Evolutionary conservation across 495 filamentous ascomycete genomes (phyloP).

Genomic region (Daldinia concentrica): DNA sequence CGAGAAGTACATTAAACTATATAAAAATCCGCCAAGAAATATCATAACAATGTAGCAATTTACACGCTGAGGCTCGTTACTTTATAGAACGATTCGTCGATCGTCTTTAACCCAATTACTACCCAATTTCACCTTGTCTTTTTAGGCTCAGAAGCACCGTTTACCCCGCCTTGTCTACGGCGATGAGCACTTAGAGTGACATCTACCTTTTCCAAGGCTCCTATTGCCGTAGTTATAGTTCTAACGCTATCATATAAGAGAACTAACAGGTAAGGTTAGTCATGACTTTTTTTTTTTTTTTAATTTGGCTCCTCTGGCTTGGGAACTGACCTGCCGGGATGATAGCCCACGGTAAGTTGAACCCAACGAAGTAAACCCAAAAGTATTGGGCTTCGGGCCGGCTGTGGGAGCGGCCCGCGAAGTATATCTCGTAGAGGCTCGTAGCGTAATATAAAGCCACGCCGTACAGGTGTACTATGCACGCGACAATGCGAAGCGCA

Average conservation of each 20-base stretch:
- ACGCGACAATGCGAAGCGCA: slow-evolving; percentile 75
- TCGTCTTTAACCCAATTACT: background rate
- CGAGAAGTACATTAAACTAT: background rate
- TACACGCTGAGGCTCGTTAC: background rate
- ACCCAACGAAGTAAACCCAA: slow-evolving; percentile 86
- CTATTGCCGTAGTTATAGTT: slow-evolving; percentile 58
- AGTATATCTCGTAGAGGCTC: slow-evolving; percentile 71
- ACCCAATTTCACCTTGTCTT: slow-evolving; percentile 35
- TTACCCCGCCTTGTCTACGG: slow-evolving; percentile 1
- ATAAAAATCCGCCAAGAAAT: background rate
- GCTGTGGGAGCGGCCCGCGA: slow-evolving; percentile 67
- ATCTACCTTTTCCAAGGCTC: slow-evolving; percentile 51
- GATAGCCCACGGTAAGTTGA: slow-evolving; percentile 89
- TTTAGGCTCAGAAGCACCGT: slow-evolving; percentile 22
- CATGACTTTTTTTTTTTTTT: no score
- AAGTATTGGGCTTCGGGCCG: slow-evolving; percentile 84
- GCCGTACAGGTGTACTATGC: slow-evolving; percentile 85
- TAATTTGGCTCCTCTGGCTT: background rate
- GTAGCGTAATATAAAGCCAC: slow-evolving; percentile 88
- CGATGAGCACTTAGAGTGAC: slow-evolving; percentile 39
- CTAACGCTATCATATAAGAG: slow-evolving; percentile 63
- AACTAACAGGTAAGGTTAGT: slow-evolving; percentile 48
- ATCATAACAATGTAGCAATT: background rate
- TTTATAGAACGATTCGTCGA: background rate
- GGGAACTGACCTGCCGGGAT: slow-evolving; percentile 64